Evolutionary conservation across 2,329 filamentous ascomycete genomes (phyloP).

Genomic region (Aspergillus awamori): DNA sequence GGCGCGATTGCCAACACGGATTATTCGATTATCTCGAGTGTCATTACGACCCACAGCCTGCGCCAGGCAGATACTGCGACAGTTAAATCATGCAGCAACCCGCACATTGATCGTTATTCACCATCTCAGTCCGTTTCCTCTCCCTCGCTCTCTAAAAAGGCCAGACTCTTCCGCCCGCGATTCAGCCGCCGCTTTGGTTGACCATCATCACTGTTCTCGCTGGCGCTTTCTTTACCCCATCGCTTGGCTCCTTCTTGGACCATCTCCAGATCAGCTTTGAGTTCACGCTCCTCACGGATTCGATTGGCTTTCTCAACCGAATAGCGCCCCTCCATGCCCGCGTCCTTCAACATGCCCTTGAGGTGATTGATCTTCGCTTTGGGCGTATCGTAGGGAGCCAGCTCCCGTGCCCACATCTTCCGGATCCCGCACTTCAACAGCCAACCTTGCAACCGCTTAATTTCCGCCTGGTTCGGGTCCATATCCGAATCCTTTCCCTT

Average conservation of each 20-base stretch:
- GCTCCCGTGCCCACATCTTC: constrained; percentile 86
- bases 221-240: constrained; percentile 65
- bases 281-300: constrained; percentile 85
- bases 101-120: neutral
- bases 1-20: constrained; percentile 3
- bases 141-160: constrained; percentile 70
- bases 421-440: constrained; percentile 88
- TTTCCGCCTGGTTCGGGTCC: constrained; percentile 71
- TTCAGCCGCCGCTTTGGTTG: constrained; percentile 45
- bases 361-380: constrained; percentile 83
- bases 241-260: constrained; percentile 78
- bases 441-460: constrained; percentile 85
- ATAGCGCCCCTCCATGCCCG: constrained; percentile 87
- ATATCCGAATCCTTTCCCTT: constrained; percentile 51
- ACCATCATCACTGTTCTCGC: constrained; percentile 40
- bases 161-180: constrained; percentile 49
- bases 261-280: constrained; percentile 79
- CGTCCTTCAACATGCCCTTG: constrained; percentile 73
- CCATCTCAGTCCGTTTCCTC: constrained; percentile 58
- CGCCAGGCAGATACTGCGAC: constrained; percentile 15
- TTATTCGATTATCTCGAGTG: constrained; percentile 5
- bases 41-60: constrained; percentile 6
- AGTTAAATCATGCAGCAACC: constrained; percentile 2
- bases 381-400: constrained; percentile 72
- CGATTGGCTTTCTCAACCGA: constrained; percentile 79